Evolutionary conservation across 306 rosid species (phyloP), one percentile per base, ranked within the genome.

Genomic region (Citrullus amarus): DNA sequence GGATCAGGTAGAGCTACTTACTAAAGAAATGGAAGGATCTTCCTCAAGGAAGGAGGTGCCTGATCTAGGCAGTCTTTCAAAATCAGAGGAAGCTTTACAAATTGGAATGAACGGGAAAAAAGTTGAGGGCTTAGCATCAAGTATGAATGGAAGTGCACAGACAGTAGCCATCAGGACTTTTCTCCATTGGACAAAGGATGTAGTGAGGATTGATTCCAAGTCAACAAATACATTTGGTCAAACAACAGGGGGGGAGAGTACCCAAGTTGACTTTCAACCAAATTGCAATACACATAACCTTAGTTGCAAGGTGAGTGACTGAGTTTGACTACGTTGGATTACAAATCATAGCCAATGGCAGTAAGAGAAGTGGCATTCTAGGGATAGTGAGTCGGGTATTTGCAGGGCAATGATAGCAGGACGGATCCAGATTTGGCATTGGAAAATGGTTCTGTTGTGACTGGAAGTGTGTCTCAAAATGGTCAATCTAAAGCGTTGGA

Each of bases 241-340:
- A 80, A 72, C 78, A 25, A 59, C 77, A 16, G 80, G 80, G 63
- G 81, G 56, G 75, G 96, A 86, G 68, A 83, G 83, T 83, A 87
- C 84, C 66, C 90, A 87, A 70, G 76, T 71, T 81, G 85, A 81
- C 36, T 79, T 71, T 16, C 58, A 78, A 75, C 82, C 96, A 78
- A 83, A 82, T 84, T 84, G 87, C 75, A 80, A 80, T 83, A 8
- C 82, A 71, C 89, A 79, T 86, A 87, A 81, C 88, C 96, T 92
- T 91, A 88, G 85, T 83, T 84, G 85, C 46, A 83, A 91, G 95
- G 97, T 87, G 90, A 95, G 97, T 92, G 87, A 87, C 87, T 82
- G 86, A 83, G 84, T 86, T 82, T 88, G 92, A 88, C 86, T 91
- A 82, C 84, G 86, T 88, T 82, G 90, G 91, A 83, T 91, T 93